These are phyloP conservation scores for Amorphotheca resinae DNA, from an alignment of 495 filamentous ascomycete species.

Conservation along the genomic window DNA sequence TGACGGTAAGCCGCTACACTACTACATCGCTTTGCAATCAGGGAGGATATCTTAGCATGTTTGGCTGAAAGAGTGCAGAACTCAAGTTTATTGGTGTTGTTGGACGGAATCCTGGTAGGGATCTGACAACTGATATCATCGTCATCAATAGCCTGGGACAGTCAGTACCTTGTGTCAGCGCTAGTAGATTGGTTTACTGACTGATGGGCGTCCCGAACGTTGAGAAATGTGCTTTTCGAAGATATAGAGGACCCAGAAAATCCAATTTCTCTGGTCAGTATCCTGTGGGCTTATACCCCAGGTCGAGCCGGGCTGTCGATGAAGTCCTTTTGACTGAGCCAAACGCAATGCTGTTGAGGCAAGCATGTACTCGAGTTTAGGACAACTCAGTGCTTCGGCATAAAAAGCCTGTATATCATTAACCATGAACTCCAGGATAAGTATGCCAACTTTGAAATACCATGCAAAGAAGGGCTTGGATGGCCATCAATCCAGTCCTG, in stretches of 20 bases:
- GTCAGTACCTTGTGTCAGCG: not conserved
- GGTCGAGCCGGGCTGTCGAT: slow-evolving; percentile 1
- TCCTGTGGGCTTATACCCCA: slow-evolving; percentile 4
- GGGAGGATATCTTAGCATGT: not conserved
- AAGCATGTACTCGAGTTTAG: slow-evolving; percentile 11
- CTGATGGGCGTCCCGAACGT: slow-evolving; percentile 8
- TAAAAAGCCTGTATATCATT: slow-evolving; percentile 2
- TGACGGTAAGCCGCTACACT: not conserved
- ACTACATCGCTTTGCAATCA: not conserved
- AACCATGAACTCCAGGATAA: not conserved
- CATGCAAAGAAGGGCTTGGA: not conserved
- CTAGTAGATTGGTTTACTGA: not conserved
- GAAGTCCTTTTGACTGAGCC: slow-evolving; percentile 12
- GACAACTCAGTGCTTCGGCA: slow-evolving; percentile 5
- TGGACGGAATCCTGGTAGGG: not conserved
- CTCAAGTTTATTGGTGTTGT: not conserved
- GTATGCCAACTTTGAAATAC: not conserved
- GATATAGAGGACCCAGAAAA: slow-evolving; percentile 12
- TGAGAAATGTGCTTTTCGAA: slow-evolving; percentile 9
- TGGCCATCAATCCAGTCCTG: not conserved
- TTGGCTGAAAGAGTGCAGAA: not conserved
- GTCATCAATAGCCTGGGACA: not conserved
- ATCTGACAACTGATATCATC: not conserved
- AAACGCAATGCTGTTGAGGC: slow-evolving; percentile 1
- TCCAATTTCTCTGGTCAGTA: slow-evolving; percentile 5